phyloP scores from a whole-genome alignment of 805 yeast genomes.

The baker's yeast (Saccharomyces cerevisiae) region DNA sequence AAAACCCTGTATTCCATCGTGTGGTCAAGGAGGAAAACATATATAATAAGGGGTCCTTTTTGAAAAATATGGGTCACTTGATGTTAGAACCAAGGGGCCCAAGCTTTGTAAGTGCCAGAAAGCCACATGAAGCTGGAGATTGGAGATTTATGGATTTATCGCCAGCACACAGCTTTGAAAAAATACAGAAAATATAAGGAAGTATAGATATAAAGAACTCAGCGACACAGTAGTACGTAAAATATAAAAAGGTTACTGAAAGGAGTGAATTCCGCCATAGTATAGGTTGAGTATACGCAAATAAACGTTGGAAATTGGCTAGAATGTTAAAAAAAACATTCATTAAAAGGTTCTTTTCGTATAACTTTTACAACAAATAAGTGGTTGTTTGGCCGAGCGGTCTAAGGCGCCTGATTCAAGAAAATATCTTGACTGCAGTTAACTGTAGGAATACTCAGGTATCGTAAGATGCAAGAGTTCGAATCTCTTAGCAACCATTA shows the following conservation, averaged over 20 bases:
- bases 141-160: constrained; percentile 30
- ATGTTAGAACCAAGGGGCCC: constrained; percentile 35
- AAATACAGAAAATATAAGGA: neutral
- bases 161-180: constrained; percentile 12
- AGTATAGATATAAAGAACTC: neutral
- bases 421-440: neutral
- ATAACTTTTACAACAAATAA: neutral
- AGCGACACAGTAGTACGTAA: no score
- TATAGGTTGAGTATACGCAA: no score
- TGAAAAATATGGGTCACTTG: constrained; percentile 29
- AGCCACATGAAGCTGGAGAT: constrained; percentile 31
- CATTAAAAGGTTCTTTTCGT: no score
- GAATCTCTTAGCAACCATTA: neutral
- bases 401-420: neutral
- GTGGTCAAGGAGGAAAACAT: constrained; percentile 27
- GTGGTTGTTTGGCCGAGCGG: neutral
- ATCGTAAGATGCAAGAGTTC: neutral
- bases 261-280: no score
- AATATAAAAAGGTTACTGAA: no score
- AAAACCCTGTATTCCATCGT: constrained; percentile 25
- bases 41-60: constrained; percentile 29
- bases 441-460: neutral
- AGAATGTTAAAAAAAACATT: no score
- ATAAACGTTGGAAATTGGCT: no score
- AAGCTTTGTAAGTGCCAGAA: constrained; percentile 29